Percentiles rank a stretch among this genome's conserved stretches.
These are phyloP conservation scores for Guyanaporus albipodus DNA, from an alignment of 768 basidiomycete species.

Conservation along the genomic window DNA sequence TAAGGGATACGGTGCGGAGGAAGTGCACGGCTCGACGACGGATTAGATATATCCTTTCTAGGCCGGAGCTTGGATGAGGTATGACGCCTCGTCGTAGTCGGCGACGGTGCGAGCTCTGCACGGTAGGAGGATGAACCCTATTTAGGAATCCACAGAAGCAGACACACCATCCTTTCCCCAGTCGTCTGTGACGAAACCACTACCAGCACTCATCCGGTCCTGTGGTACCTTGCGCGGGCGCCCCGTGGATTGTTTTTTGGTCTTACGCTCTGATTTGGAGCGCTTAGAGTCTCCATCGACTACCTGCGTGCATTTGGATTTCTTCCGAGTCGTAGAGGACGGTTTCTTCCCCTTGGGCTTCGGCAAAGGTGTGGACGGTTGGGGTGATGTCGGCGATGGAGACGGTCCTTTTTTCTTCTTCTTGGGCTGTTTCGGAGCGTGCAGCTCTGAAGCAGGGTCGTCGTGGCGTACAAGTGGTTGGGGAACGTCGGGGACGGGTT, in stretches of 20 bases:
- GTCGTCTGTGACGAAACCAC: conserved; percentile 11
- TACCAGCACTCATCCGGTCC: neutral
- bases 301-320: conserved; percentile 1
- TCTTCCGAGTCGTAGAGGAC: neutral
- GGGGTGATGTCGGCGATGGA: too few species aligned
- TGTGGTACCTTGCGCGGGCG: neutral
- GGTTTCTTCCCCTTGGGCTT: conserved; percentile 2
- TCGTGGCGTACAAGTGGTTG: neutral
- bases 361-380: neutral
- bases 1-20: conserved; percentile 25
- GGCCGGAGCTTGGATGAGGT: neutral
- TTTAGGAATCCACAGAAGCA: neutral
- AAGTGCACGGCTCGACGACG: conserved; percentile 9
- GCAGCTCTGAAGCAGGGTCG: neutral
- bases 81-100: conserved; percentile 2
- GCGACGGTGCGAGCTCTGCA: conserved; percentile 16
- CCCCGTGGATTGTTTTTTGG: too few species aligned
- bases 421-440: neutral
- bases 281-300: neutral
- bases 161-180: conserved; percentile 28
- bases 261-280: conserved; percentile 1
- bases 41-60: neutral
- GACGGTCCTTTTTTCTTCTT: too few species aligned
- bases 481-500: neutral
- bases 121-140: neutral